Evolutionary conservation across 2,329 filamentous ascomycete genomes (phyloP).

Genomic region (Arthrobotrys sphaeroides): DNA sequence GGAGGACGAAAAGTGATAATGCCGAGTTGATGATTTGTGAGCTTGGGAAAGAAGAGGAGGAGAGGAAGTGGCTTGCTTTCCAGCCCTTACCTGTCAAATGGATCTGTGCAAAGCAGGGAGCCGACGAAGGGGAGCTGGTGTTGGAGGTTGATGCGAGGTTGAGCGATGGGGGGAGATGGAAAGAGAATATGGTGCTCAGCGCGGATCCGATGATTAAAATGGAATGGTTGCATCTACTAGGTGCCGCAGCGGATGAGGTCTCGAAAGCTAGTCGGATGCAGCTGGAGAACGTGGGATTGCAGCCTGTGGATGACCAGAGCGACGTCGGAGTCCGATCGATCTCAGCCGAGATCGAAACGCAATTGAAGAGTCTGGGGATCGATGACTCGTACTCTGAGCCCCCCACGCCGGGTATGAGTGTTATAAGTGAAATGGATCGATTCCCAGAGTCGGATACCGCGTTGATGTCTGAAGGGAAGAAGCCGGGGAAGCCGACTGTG

Average conservation of each 20-base stretch:
- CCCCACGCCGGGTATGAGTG: conserved; percentile 46
- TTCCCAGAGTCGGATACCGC: conserved; percentile 45
- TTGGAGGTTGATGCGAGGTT: conserved; percentile 44
- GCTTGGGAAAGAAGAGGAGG: conserved; percentile 75
- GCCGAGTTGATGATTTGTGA: conserved; percentile 94
- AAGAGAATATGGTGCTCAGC: conserved; percentile 36
- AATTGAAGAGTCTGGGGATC: conserved; percentile 41
- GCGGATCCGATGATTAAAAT: conserved; percentile 48
- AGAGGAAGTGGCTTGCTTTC: conserved; percentile 78
- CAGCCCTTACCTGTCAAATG: conserved; percentile 79
- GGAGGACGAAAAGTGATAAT: conserved; percentile 68
- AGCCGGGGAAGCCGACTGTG: conserved; percentile 46
- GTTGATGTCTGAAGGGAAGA: conserved; percentile 38
- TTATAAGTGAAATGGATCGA: conserved; percentile 42
- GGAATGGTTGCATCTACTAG: conserved; percentile 52
- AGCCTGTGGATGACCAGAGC: conserved; percentile 25
- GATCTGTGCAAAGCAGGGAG: conserved; percentile 80
- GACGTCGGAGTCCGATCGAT: conserved; percentile 18
- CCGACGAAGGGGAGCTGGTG: conserved; percentile 17
- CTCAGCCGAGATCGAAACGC: conserved; percentile 44
- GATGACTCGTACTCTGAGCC: conserved; percentile 50
- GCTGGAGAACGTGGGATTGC: conserved; percentile 22
- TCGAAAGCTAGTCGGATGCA: conserved; percentile 49
- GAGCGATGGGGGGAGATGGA: conserved; percentile 41
- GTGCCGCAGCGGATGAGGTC: conserved; percentile 46